Percentiles rank a stretch among this genome's conserved stretches.
Conservation (phyloP, 2,329 filamentous ascomycete species). For the Coniosporium uncinatum region DNA sequence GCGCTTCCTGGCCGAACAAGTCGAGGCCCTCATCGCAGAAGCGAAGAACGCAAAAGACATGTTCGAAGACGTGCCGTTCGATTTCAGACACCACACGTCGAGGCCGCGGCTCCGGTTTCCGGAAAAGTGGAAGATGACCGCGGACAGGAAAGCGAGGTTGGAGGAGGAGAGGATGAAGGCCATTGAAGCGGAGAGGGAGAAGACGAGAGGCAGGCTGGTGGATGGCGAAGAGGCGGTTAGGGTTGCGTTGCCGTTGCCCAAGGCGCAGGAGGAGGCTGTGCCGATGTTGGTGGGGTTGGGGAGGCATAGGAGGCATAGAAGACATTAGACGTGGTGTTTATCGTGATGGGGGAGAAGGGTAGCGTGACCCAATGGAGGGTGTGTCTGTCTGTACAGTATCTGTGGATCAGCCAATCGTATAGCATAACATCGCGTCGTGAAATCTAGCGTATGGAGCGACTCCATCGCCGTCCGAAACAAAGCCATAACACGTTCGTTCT, state of each 20-base stretch:
- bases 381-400: too few species aligned
- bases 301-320: background rate
- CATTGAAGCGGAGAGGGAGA: background rate
- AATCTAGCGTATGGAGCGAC: too few species aligned
- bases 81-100: slow-evolving; percentile 76
- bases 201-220: background rate
- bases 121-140: slow-evolving; percentile 74
- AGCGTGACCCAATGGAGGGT: too few species aligned
- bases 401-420: too few species aligned
- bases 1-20: slow-evolving; percentile 78
- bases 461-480: too few species aligned
- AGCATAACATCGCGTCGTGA: too few species aligned
- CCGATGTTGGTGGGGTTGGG: background rate
- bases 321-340: too few species aligned
- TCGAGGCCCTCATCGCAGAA: slow-evolving; percentile 66
- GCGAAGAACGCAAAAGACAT: slow-evolving; percentile 72
- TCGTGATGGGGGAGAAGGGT: too few species aligned
- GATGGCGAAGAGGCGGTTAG: background rate
- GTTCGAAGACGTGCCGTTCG: slow-evolving; percentile 86
- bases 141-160: slow-evolving; percentile 45
- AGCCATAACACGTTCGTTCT: too few species aligned
- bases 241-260: background rate
- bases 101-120: slow-evolving; percentile 70
- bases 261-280: background rate
- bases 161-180: background rate